phyloP scores from a whole-genome alignment of 2,329 filamentous ascomycete species.

The Diplodia intermedia region DNA sequence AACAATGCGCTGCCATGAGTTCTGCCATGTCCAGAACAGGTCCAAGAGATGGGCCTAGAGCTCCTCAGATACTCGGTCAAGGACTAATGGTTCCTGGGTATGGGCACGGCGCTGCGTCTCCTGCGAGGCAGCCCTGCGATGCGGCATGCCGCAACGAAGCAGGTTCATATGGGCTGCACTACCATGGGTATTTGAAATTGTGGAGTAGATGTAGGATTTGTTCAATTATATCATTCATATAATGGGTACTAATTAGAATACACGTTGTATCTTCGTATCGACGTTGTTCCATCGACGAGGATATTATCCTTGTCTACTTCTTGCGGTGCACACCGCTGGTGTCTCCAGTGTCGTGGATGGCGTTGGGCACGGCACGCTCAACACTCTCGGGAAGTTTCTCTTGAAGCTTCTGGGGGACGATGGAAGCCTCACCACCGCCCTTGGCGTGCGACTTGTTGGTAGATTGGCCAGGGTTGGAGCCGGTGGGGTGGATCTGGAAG shows the following conservation, averaged over 20 bases:
- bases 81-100: background rate
- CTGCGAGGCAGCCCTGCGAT: background rate
- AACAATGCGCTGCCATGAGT: conserved; percentile 13
- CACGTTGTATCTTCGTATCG: background rate
- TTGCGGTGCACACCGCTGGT: conserved; percentile 28
- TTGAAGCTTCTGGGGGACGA: conserved; percentile 53
- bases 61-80: background rate
- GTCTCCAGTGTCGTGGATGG: conserved; percentile 52
- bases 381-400: conserved; percentile 54
- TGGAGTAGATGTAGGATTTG: too few species aligned
- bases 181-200: too few species aligned
- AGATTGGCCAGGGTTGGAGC: conserved; percentile 43
- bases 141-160: background rate
- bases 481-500: conserved; percentile 48
- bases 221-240: too few species aligned
- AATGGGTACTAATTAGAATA: background rate
- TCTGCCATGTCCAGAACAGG: conserved; percentile 15
- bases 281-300: background rate
- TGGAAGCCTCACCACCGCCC: conserved; percentile 38
- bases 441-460: conserved; percentile 48
- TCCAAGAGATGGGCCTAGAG: conserved; percentile 4
- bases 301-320: background rate
- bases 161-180: background rate
- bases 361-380: conserved; percentile 53
- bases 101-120: background rate